phyloP scores from a whole-genome alignment of 2,329 filamentous ascomycete species.

The Pseudomassariella vexata region DNA sequence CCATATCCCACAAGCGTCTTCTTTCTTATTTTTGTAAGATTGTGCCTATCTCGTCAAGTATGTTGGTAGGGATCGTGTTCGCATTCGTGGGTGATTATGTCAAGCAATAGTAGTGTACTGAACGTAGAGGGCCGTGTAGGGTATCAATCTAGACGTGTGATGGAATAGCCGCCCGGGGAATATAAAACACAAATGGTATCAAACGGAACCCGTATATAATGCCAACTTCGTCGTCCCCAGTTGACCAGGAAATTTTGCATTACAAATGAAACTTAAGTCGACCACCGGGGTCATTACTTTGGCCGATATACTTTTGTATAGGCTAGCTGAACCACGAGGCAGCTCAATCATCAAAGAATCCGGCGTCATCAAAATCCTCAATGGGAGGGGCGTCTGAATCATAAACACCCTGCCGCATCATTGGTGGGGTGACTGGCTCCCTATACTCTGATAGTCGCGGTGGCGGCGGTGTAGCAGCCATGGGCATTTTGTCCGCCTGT shows the following conservation, averaged over 20 bases:
- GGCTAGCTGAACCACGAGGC: not conserved
- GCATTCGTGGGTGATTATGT: no score
- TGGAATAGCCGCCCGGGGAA: slow-evolving; percentile 1
- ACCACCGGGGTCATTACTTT: not conserved
- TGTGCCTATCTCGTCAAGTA: no score
- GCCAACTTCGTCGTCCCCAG: slow-evolving; percentile 11
- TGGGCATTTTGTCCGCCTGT: slow-evolving; percentile 33
- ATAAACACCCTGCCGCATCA: slow-evolving; percentile 54
- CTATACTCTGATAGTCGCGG: slow-evolving; percentile 24
- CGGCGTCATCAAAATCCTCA: slow-evolving; percentile 54
- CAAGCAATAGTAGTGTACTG: no score
- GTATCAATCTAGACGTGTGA: slow-evolving; percentile 8
- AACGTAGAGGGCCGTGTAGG: slow-evolving; percentile 4
- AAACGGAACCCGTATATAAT: no score
- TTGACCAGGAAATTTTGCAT: not conserved
- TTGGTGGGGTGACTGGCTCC: slow-evolving; percentile 53
- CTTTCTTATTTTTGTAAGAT: no score
- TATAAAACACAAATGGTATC: slow-evolving; percentile 14
- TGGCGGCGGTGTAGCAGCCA: slow-evolving; percentile 36
- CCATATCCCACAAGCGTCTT: no score
- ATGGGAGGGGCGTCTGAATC: slow-evolving; percentile 53
- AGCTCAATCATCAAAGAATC: slow-evolving; percentile 48
- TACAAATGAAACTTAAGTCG: slow-evolving; percentile 2
- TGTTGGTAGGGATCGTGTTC: no score
- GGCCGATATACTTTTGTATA: not conserved